These are phyloP conservation scores for Tolypocladium ovalisporum DNA, from an alignment of 2,329 filamentous ascomycete species.

Conservation along the genomic window DNA sequence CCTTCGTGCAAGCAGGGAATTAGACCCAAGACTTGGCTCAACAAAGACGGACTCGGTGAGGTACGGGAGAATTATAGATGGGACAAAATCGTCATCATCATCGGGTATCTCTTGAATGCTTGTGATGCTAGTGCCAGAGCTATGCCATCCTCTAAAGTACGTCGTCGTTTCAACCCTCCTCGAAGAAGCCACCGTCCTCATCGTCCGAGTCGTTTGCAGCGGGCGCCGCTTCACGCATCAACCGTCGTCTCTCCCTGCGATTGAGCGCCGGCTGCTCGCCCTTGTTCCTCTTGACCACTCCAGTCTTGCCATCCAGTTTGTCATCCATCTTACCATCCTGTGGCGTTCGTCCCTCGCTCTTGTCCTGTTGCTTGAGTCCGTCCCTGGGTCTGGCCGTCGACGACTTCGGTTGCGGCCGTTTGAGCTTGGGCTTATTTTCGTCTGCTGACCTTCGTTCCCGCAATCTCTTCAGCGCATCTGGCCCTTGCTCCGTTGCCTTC, in stretches of 20 bases:
- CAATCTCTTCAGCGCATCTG: conserved; percentile 37
- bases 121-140: neutral
- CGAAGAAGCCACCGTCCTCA: conserved; percentile 48
- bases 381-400: neutral
- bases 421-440: conserved; percentile 4
- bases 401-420: conserved; percentile 3
- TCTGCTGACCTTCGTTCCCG: conserved; percentile 36
- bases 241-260: conserved; percentile 21
- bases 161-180: conserved; percentile 15
- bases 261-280: conserved; percentile 19
- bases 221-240: conserved; percentile 22
- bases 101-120: neutral
- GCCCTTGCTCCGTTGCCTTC: conserved; percentile 48
- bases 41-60: neutral
- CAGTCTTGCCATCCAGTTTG: conserved; percentile 9
- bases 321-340: conserved; percentile 9
- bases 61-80: neutral
- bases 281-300: conserved; percentile 10
- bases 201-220: conserved; percentile 28
- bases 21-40: neutral
- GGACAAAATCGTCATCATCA: neutral
- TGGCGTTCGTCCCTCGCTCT: conserved; percentile 4
- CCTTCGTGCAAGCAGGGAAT: too few species aligned
- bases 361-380: neutral
- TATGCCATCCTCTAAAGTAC: neutral